Conservation (phyloP, 768 basidiomycete species). For the Neoboletus subvelutipes region DNA sequence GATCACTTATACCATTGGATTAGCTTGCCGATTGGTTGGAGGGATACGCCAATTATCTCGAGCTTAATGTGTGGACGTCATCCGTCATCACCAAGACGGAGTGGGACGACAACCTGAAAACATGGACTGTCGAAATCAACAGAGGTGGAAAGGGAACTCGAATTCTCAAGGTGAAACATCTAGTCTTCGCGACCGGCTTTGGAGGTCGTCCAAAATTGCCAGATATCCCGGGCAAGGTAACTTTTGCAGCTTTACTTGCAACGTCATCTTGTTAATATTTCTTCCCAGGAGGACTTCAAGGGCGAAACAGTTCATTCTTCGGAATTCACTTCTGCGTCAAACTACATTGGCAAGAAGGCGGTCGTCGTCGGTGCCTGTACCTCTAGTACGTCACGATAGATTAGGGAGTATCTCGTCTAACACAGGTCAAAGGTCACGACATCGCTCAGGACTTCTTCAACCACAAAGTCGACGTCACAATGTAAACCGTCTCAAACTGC, state of each 20-base stretch:
- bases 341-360: constrained; percentile 60
- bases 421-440: constrained; percentile 31
- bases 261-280: background rate
- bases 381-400: constrained; percentile 41
- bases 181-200: constrained; percentile 58
- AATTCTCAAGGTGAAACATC: constrained; percentile 44
- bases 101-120: constrained; percentile 38
- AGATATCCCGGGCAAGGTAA: constrained; percentile 42
- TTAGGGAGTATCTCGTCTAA: constrained; percentile 3
- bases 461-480: constrained; percentile 31
- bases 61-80: constrained; percentile 64
- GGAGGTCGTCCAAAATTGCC: constrained; percentile 47
- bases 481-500: constrained; percentile 11
- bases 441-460: constrained; percentile 37
- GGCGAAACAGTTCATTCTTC: constrained; percentile 56
- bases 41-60: constrained; percentile 55
- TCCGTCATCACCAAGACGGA: constrained; percentile 39
- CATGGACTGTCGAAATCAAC: constrained; percentile 47
- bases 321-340: constrained; percentile 45
- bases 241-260: background rate
- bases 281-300: constrained; percentile 46
- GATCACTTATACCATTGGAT: background rate
- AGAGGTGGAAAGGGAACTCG: constrained; percentile 34
- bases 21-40: constrained; percentile 71
- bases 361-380: constrained; percentile 70